Percentiles rank a stretch among this genome's conserved stretches.
phyloP scores from a whole-genome alignment of 2,329 filamentous ascomycete genomes.

The Penicillium sp. region DNA sequence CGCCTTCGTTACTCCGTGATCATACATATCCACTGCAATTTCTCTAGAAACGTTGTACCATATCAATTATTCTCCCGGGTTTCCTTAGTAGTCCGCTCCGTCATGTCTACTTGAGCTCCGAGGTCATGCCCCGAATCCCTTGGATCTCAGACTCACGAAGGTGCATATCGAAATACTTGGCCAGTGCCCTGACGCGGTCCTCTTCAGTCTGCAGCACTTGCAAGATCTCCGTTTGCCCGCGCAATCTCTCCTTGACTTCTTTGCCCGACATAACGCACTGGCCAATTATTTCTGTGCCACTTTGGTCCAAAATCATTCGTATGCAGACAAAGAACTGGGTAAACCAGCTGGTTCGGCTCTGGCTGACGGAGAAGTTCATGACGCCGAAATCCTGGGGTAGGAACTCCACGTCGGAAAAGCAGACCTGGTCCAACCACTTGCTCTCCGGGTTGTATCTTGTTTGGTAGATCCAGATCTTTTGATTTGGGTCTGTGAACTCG shows the following conservation, averaged over 20 bases:
- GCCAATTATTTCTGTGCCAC: constrained; percentile 48
- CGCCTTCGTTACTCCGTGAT: constrained; percentile 18
- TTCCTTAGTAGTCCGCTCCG: constrained; percentile 6
- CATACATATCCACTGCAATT: constrained; percentile 25
- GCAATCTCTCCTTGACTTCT: constrained; percentile 53
- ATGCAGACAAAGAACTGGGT: constrained; percentile 52
- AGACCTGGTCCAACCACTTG: constrained; percentile 61
- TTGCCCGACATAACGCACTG: constrained; percentile 53
- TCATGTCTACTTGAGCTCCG: constrained; percentile 40
- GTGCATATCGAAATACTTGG: constrained; percentile 52
- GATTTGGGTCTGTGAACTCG: constrained; percentile 41
- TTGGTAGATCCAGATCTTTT: constrained; percentile 63
- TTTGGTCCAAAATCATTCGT: constrained; percentile 53
- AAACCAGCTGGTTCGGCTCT: constrained; percentile 52
- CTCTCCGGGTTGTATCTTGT: constrained; percentile 48
- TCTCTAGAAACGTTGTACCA: constrained; percentile 24
- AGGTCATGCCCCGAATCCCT: constrained; percentile 51
- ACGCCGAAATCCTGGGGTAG: constrained; percentile 59
- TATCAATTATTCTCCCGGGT: constrained; percentile 8
- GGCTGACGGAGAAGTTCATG: constrained; percentile 58
- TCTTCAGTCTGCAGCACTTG: constrained; percentile 49
- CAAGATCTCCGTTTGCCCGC: constrained; percentile 50
- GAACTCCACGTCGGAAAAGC: constrained; percentile 65
- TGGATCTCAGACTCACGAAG: constrained; percentile 50
- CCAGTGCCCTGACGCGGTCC: constrained; percentile 53